phyloP scores from a whole-genome alignment of 2,329 filamentous ascomycete genomes.

The Stromatinia cepivora region DNA sequence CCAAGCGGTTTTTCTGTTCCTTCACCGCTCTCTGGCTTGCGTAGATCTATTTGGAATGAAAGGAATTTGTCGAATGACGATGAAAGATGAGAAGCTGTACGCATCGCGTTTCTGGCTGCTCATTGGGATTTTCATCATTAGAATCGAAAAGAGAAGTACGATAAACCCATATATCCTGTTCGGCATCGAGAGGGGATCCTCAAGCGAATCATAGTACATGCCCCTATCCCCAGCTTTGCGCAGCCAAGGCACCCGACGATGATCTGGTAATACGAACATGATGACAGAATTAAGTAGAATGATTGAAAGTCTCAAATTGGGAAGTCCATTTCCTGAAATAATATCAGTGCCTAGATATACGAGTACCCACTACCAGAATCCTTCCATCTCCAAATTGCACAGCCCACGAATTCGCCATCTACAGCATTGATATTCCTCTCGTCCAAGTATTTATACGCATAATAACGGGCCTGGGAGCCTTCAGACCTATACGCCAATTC shows the following conservation, averaged over 20 bases:
- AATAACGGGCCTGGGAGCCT: neutral
- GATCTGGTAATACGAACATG: neutral
- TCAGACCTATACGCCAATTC: neutral
- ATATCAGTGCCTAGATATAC: neutral
- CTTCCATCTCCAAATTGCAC: neutral
- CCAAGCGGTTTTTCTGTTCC: constrained; percentile 3
- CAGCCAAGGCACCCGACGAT: neutral
- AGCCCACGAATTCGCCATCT: neutral
- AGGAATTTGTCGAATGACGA: neutral
- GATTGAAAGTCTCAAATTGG: neutral
- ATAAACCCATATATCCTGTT: neutral
- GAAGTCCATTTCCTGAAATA: constrained; percentile 3
- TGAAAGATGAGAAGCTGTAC: neutral
- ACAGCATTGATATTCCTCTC: neutral
- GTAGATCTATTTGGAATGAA: constrained; percentile 9
- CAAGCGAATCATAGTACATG: constrained; percentile 7
- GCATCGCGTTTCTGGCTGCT: neutral
- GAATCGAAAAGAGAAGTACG: neutral
- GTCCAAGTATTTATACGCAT: neutral
- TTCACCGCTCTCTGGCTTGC: constrained; percentile 17
- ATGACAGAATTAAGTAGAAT: neutral
- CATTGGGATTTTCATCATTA: neutral
- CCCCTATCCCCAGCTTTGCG: neutral
- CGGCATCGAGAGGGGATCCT: neutral
- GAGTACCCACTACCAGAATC: neutral